A percentile compares a stretch with the other conserved stretches of the same genome.
These are phyloP conservation scores for Piper betle DNA, from an alignment of 164 flowering plant species.

Conservation along the genomic window DNA sequence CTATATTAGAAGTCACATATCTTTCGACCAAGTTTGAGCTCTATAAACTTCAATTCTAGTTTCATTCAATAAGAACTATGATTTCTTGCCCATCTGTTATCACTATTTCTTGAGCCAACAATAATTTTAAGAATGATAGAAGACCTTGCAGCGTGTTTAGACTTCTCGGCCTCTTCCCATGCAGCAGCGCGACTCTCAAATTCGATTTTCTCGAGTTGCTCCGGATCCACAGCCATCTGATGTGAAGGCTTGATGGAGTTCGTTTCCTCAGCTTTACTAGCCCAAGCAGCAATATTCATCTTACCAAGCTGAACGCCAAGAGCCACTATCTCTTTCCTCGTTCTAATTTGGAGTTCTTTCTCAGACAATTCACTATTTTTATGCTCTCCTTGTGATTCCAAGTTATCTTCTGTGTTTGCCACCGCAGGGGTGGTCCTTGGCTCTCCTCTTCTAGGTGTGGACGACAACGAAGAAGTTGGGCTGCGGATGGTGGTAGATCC, in stretches of 20 bases:
- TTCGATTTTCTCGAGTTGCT: constrained; percentile 34
- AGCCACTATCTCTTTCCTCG: constrained; percentile 75
- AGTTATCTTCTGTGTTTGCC: constrained; percentile 16
- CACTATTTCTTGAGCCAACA: neutral
- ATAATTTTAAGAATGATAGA: neutral
- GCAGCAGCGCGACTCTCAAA: constrained; percentile 60
- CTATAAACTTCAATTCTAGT: too few species aligned
- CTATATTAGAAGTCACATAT: too few species aligned
- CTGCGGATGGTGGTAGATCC: constrained; percentile 78
- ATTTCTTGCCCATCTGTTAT: too few species aligned
- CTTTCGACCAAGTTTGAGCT: too few species aligned
- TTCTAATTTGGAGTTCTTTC: constrained; percentile 58
- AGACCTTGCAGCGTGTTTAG: constrained; percentile 78
- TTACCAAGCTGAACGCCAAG: constrained; percentile 90
- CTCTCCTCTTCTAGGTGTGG: constrained; percentile 64
- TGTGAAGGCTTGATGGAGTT: constrained; percentile 14
- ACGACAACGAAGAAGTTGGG: constrained; percentile 71
- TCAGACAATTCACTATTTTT: constrained; percentile 43
- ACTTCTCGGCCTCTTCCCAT: constrained; percentile 88
- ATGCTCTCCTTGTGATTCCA: constrained; percentile 12
- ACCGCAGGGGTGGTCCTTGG: constrained; percentile 36
- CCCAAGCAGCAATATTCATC: constrained; percentile 93
- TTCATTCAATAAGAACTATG: too few species aligned
- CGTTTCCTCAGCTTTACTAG: constrained; percentile 68
- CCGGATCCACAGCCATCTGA: constrained; percentile 16